A percentile compares a stretch with the other conserved stretches of the same genome.
phyloP scores from a whole-genome alignment of 192 early-diverging fungal genomes.

The Jimgerdemannia lactiflua region DNA sequence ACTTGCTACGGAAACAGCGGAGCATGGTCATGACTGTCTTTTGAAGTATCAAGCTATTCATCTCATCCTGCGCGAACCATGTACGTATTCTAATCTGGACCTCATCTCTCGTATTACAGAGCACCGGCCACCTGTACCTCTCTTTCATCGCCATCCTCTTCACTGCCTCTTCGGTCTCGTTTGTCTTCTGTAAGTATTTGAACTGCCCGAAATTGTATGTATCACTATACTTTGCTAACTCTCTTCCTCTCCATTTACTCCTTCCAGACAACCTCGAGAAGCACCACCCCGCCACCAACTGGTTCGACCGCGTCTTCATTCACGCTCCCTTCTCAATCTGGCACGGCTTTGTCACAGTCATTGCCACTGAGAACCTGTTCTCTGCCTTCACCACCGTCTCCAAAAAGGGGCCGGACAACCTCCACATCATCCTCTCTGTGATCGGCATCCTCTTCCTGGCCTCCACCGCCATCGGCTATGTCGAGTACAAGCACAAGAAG shows the following conservation, averaged over 20 bases:
- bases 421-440: constrained; percentile 43
- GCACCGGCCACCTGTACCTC: constrained; percentile 46
- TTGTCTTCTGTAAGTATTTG: constrained; percentile 46
- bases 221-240: constrained; percentile 4
- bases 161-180: constrained; percentile 52
- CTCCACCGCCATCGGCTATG: constrained; percentile 56
- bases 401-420: constrained; percentile 35
- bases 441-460: constrained; percentile 50
- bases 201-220: neutral
- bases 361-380: constrained; percentile 56
- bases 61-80: neutral
- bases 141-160: constrained; percentile 54
- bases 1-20: neutral
- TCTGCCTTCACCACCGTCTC: constrained; percentile 48
- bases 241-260: neutral
- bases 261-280: constrained; percentile 36
- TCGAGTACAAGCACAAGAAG: constrained; percentile 51
- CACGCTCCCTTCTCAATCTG: constrained; percentile 69
- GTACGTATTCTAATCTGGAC: neutral
- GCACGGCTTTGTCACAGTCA: constrained; percentile 62
- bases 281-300: constrained; percentile 23
- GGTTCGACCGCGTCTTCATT: constrained; percentile 46
- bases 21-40: neutral
- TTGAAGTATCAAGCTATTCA: neutral
- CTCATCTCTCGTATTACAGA: constrained; percentile 5